Evolutionary conservation across 805 yeast species (phyloP).

Genomic region (Cyberlindnera sargentensis): DNA sequence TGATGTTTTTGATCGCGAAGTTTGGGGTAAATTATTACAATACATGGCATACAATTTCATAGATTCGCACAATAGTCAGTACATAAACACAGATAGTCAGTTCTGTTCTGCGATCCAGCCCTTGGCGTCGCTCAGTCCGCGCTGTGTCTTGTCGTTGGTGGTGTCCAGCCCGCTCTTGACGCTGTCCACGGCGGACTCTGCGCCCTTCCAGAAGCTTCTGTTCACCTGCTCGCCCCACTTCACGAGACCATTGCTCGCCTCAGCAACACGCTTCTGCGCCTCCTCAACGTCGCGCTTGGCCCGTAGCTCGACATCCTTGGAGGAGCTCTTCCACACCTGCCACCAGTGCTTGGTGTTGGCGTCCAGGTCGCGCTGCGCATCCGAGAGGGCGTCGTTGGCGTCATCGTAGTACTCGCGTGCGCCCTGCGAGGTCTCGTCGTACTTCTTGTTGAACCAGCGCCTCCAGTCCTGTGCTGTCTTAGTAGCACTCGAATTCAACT

Average conservation of each 20-base stretch:
- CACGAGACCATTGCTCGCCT: constrained; percentile 12
- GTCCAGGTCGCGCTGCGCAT: constrained; percentile 29
- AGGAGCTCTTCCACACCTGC: constrained; percentile 30
- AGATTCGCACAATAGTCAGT: background rate
- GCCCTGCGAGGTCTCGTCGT: constrained; percentile 19
- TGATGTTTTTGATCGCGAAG: too few species aligned
- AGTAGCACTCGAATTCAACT: constrained; percentile 2
- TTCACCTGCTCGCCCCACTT: constrained; percentile 26
- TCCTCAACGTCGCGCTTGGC: constrained; percentile 27
- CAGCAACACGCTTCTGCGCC: constrained; percentile 15
- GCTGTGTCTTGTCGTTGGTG: constrained; percentile 18
- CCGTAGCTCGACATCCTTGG: constrained; percentile 26
- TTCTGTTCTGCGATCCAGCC: constrained; percentile 18
- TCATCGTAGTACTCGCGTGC: constrained; percentile 26
- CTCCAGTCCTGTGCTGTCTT: constrained; percentile 15
- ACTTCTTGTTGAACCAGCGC: constrained; percentile 20
- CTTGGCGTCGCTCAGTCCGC: constrained; percentile 17
- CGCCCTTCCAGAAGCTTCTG: constrained; percentile 25
- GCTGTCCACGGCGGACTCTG: constrained; percentile 23
- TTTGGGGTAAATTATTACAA: background rate
- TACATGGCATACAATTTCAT: background rate
- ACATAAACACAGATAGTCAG: background rate
- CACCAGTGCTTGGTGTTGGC: constrained; percentile 31
- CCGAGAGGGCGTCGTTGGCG: constrained; percentile 25
- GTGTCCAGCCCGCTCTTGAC: constrained; percentile 22